Evolutionary conservation across 441 rosid genomes (phyloP), one percentile per base, ranked within the genome.

Genomic region (Adansonia madagascariensis): DNA sequence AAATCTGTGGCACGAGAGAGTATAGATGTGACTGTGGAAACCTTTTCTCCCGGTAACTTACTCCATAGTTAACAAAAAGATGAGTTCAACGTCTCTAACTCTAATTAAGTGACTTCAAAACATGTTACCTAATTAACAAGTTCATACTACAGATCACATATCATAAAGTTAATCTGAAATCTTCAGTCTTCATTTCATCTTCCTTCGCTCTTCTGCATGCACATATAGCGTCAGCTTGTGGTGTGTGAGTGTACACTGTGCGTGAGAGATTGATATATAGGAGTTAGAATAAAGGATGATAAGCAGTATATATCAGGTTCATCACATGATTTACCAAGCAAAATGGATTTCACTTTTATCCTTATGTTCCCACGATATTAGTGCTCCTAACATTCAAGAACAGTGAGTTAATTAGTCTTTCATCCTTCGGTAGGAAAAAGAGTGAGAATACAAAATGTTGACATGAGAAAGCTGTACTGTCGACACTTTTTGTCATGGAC

Each of bases 1-100:
- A 87, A 79, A 82, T 83, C 77, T 87, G 89, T 79, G 89, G 89
- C 82, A 86, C 89, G 0, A 82, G 80, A 66, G 89, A 86, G 74
- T 84, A 86, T 53, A 79, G 85, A 79, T 86, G 89, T 39, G 89
- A 84, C 66, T 86, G 89, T 70, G 87, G 87, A 55, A 84, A 83
- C 68, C 76, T 86, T 72, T 86, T 87, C 84, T 85, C 89, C 22
- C 83, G 89, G 89, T 86, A 84, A 46, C 31, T 27, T 27, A 27
- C 31, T 27, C 31, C 2, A 27, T 27, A 27, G 31, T 46, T 46
- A 46, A 46, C 50, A 46, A 46, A 46, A 6, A 7, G 2, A 46
- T 46, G 31, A 27, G 31, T 27, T 27, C 31, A 27, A 27, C 31
- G 31, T 27, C 31, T 27, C 31, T 11, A 46, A 7, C 50, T 46